Evolutionary conservation across 257 asterid genomes (phyloP).

Genomic region (Penstemon davidsonii): DNA sequence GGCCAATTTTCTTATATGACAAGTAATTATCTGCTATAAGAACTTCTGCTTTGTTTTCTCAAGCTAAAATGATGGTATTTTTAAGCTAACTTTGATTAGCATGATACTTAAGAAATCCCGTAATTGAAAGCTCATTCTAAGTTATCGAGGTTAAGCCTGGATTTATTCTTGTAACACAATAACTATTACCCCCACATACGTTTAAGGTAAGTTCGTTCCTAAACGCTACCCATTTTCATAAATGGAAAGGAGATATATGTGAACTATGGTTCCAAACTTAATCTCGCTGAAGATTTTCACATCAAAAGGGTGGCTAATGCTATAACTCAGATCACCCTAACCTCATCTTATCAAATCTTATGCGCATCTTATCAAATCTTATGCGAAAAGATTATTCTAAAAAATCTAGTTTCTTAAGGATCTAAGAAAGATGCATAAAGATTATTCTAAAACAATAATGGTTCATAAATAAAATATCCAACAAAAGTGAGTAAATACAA

Average conservation of each 20-base stretch:
- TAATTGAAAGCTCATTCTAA: neutral
- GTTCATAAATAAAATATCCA: neutral
- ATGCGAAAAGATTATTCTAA: slow-evolving; percentile 4
- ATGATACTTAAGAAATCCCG: slow-evolving; percentile 1
- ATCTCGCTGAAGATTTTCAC: slow-evolving; percentile 13
- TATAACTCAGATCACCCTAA: slow-evolving; percentile 5
- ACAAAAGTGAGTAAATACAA: neutral
- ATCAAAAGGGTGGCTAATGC: slow-evolving; percentile 9
- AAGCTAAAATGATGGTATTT: slow-evolving; percentile 7
- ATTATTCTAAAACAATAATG: slow-evolving; percentile 12
- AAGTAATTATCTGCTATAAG: neutral
- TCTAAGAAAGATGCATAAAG: slow-evolving; percentile 14
- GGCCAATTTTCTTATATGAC: neutral
- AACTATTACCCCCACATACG: neutral
- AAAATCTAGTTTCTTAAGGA: slow-evolving; percentile 6
- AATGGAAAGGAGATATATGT: slow-evolving; percentile 10
- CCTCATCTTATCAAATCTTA: slow-evolving; percentile 7
- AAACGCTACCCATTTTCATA: slow-evolving; percentile 2
- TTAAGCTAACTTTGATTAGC: slow-evolving; percentile 1
- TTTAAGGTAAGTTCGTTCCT: neutral
- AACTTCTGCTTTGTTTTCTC: neutral
- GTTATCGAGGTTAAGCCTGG: neutral
- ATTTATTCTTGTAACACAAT: neutral
- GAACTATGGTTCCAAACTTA: slow-evolving; percentile 2
- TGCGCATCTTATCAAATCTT: neutral